These are phyloP conservation scores for Paraglomus brasilianum DNA, from an alignment of 192 early-diverging fungal species.

Conservation along the genomic window DNA sequence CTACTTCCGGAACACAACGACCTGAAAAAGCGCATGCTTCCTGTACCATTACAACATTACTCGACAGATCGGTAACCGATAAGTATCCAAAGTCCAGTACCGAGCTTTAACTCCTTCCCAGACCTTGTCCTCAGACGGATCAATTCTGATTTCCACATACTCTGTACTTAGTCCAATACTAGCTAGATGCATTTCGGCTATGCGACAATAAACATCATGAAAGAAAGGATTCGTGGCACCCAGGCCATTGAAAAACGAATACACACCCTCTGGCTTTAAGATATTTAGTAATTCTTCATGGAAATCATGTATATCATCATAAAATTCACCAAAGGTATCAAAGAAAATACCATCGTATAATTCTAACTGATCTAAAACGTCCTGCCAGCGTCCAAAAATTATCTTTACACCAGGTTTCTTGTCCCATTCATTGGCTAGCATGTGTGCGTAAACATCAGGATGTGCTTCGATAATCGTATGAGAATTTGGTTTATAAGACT, in stretches of 20 bases:
- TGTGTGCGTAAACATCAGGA: slow-evolving; percentile 90
- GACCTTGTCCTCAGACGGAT: slow-evolving; percentile 72
- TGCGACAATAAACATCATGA: slow-evolving; percentile 90
- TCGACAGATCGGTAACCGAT: slow-evolving; percentile 71
- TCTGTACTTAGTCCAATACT: slow-evolving; percentile 77
- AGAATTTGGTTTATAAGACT: slow-evolving; percentile 61
- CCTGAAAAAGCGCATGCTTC: too few species aligned
- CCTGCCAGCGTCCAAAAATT: slow-evolving; percentile 92
- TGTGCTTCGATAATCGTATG: slow-evolving; percentile 98
- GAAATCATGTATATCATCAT: slow-evolving; percentile 79
- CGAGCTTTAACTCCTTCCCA: slow-evolving; percentile 86
- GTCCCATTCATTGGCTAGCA: slow-evolving; percentile 84
- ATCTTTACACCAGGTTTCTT: slow-evolving; percentile 80
- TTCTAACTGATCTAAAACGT: slow-evolving; percentile 69
- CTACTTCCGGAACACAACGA: too few species aligned
- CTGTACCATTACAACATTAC: too few species aligned
- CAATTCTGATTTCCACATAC: slow-evolving; percentile 72
- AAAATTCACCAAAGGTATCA: slow-evolving; percentile 92
- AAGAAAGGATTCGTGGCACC: slow-evolving; percentile 94
- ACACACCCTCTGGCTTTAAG: slow-evolving; percentile 71
- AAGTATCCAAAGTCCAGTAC: slow-evolving; percentile 73
- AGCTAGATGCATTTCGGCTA: slow-evolving; percentile 79
- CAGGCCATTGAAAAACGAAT: slow-evolving; percentile 95
- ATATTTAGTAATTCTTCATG: slow-evolving; percentile 74
- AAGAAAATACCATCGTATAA: slow-evolving; percentile 94